Evolutionary conservation across 2,329 filamentous ascomycete genomes (phyloP), one percentile per base, ranked within the genome.

Genomic region (Cordyceps javanica): DNA sequence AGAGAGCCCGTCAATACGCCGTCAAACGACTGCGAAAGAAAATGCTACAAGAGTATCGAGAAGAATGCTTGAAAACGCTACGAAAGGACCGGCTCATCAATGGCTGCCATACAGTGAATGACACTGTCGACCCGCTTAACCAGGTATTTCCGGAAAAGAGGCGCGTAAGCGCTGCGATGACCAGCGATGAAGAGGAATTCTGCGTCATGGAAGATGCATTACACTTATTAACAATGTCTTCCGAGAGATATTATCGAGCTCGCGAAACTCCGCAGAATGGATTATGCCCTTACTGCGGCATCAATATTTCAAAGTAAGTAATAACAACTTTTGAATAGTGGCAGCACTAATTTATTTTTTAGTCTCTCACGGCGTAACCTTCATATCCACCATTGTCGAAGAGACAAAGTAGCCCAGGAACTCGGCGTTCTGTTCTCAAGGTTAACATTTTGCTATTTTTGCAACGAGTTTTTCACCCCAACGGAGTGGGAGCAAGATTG

Each of bases 381-480:
- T 46, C 42, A 56, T 38, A 56, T 56, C 32, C 42, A 56, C 41
- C 42, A 39, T 32, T 56, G 32, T 21, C 42, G 42, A 38, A 46
- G 53, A 19, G 19, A 39, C 10, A 38, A 26, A 25, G 34, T 56
- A 21, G 53, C 42, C 19, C 21, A 26, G 23, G 41, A 45, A 30
- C 42, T 56, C 5, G 42, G 42, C 42, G 25, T 56, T 14, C 42
- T 48, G 25, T 32, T 39, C 11, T 56, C 21, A 8, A 26, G 5
- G 9, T 23, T 56, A 10, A 36, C 28, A n/a, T 56, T 56, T 38
- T 56, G 42, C 32, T 56, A 56, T 42, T 56, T 56, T 25, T 56
- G 32, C 30, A 36, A 34, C 19, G 53, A 56, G 19, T 56, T 56
- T 28, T 56, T 48, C 32, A 56, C 42, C 7, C 26, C 39, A 23